Conservation (phyloP, 2,329 filamentous ascomycete genomes). For the Chaetomium globosum region DNA sequence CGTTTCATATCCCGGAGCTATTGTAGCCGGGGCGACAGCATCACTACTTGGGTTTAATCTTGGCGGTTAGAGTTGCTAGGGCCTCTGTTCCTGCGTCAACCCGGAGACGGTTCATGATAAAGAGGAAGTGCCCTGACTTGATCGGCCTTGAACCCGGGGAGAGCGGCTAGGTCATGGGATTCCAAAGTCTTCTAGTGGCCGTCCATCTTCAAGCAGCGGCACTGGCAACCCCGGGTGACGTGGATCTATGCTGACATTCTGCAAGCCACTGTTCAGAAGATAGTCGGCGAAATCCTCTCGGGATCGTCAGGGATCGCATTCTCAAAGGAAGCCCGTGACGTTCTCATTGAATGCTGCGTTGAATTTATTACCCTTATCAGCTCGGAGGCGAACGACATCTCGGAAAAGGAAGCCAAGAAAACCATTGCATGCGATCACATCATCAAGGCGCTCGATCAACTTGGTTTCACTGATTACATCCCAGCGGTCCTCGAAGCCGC, state of each 20-base stretch:
- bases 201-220: slow-evolving; percentile 5
- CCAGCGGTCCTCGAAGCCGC: slow-evolving; percentile 83
- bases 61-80: slow-evolving; percentile 17
- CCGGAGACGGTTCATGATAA: not conserved
- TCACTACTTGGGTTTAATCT: slow-evolving; percentile 14
- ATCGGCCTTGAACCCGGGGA: not conserved
- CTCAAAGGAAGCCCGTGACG: slow-evolving; percentile 90
- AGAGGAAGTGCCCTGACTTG: slow-evolving; percentile 6
- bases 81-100: slow-evolving; percentile 12
- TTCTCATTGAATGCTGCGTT: slow-evolving; percentile 97
- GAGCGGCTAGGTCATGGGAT: not conserved
- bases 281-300: slow-evolving; percentile 90
- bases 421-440: slow-evolving; percentile 98
- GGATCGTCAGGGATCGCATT: slow-evolving; percentile 76
- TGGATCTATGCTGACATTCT: slow-evolving; percentile 38
- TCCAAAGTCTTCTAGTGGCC: not conserved
- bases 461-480: slow-evolving; percentile 92
- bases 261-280: slow-evolving; percentile 72
- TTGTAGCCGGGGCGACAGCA: slow-evolving; percentile 8
- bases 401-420: slow-evolving; percentile 98
- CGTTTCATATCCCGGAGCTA: not conserved
- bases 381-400: slow-evolving; percentile 98
- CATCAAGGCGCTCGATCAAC: slow-evolving; percentile 86
- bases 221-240: not conserved
- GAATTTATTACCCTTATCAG: slow-evolving; percentile 98